phyloP scores from a whole-genome alignment of 2,329 filamentous ascomycete genomes.

The Cercospora nicotianae region DNA sequence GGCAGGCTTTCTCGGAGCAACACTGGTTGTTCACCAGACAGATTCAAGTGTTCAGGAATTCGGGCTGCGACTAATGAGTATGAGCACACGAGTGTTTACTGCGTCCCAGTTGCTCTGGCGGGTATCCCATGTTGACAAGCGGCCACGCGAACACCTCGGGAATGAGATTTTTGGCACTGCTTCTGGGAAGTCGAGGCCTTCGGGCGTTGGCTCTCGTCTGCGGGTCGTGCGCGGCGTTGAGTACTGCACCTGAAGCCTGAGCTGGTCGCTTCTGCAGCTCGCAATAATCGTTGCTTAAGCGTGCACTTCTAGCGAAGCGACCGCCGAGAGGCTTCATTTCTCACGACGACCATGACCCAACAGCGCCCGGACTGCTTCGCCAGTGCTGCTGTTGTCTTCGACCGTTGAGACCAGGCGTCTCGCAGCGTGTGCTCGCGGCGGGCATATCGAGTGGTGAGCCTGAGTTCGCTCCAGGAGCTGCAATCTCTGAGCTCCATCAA shows the following conservation, averaged over 20 bases:
- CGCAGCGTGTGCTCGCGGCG: no score
- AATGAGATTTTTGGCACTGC: background rate
- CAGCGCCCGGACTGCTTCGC: no score
- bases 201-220: background rate
- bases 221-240: background rate
- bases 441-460: no score
- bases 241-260: background rate
- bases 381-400: no score
- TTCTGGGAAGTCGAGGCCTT: no score
- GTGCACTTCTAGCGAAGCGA: no score
- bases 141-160: no score
- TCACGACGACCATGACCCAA: no score
- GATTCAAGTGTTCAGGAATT: background rate
- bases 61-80: background rate
- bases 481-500: background rate
- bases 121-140: background rate
- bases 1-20: background rate
- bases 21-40: background rate
- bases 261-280: background rate
- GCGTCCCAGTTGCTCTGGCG: background rate
- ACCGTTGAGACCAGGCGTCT: no score
- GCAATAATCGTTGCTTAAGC: background rate
- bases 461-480: background rate
- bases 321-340: no score
- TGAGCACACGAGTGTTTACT: background rate